Base-by-base conservation (phyloP, 768 basidiomycete species). In the Chalciporus piperatus region DNA sequence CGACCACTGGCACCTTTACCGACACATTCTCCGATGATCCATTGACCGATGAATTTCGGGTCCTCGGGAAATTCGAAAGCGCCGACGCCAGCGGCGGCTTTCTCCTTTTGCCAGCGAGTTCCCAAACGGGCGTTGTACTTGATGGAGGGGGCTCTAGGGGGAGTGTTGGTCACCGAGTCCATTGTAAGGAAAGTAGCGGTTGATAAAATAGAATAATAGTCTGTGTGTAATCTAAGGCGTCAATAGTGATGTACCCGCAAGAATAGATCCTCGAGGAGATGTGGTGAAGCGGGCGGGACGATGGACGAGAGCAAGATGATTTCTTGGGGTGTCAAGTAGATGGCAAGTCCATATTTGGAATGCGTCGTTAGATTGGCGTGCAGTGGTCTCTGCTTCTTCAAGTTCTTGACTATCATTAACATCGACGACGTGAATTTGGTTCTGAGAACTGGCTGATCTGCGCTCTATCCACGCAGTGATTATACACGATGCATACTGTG, bases 1-100 rank as follows among this genome's bases (percentile, higher is more conserved):
- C 92, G 89, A 64, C 94, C 94, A 59, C 89, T 91, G 28, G 91
- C 90, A 45, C 94, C 94, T 72, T 94, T 94, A 6, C 94, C 94
- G 49, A 97, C 85, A 58, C 92, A 95, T 68, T 92, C 89, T 50
- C 94, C 94, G 8, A 97, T 82, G 58, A 92, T 78, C 94, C 94
- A 97, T 3, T 92, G 92, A 11, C 94, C 94, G 41, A 97, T 86
- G 53, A 74, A 77, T 65, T 84, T 88, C 11, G 93, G 92, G 70
- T 96, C 93, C 48, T 88, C 83, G 1, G 87, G 85, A 35, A 85
- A 79, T 59, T 93, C 91, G 62, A 91, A 92, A 20, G 87, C 85
- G 38, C 77, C 76, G 45, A 76, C 71, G 42, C 82, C 86, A 41
- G 91, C 89, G 51, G 89, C 87, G 46, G 87, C 90, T 68, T 84